Evolutionary conservation across 176 grass and related monocot species (phyloP), one percentile per base, ranked within the genome.

Genomic region (Ampelocalamus luodianensis): DNA sequence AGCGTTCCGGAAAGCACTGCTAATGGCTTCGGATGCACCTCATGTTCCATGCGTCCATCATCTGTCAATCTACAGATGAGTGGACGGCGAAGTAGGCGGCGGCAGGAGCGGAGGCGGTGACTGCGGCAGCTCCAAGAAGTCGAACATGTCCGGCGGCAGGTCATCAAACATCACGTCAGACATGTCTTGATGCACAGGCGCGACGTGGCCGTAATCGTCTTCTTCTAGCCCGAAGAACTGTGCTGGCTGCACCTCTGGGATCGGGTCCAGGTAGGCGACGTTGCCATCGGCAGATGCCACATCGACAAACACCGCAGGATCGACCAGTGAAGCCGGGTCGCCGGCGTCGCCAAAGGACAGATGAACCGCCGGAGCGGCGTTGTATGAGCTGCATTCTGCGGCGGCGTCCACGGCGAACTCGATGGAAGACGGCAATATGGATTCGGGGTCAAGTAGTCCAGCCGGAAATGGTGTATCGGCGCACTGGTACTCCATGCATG

Each of bases 101-200:
- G 77, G 38, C 48, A 60, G 60, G 1, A 0, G 7, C 0, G 22
- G n/a, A 2, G 24, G 16, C 8, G 42, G 3, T 18, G 77, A 49
- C 48, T 59, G 60, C 3, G 72, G 86, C 11, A 63, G 55, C n/a
- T 60, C 69, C 26, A 89, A 85, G 87, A 75, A 89, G 82, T 75
- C 29, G 29, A 80, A 29, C 40, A 38, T 62, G 70, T 80, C 82
- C 42, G 82, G 42, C 27, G 82, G 10, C 13, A 89, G 77, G 51
- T 89, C 77, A 20, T 81, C 88, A 9, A 85, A 89, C 38, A 26
- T 17, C 61, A 89, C 61, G 2, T 50, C 70, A 58, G 69, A 17
- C 0, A 18, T 14, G 46, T 27, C 36, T 10, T 8, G 59, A 13
- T 15, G 80, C 43, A 26, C 36, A 38, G 5, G n/a, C 23, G 1